Base-by-base conservation (phyloP, 768 basidiomycete species). In the Kwoniella dejecticola region DNA sequence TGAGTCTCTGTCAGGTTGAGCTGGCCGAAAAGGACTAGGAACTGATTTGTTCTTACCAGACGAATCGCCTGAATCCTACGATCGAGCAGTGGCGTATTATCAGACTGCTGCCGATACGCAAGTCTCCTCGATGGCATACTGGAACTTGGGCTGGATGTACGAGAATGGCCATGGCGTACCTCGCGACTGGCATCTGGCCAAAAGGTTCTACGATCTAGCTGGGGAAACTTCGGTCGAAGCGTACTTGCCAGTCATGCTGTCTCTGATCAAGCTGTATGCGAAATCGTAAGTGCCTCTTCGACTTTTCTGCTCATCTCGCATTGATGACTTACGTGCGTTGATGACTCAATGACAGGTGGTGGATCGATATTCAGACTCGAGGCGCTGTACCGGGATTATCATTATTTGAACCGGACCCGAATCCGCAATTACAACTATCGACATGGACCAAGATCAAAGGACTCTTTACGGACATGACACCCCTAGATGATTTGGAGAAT, bases 91-190 rank as follows among this genome's bases (percentile, higher is more conserved):
- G 0, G 86, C 88, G 26, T 97, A 90, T 75, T 99, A 99, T 72
- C 92, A 90, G 74, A 89, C 90, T 29, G 96, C 96, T 3, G 91
- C 90, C 1, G 91, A 93, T 66, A 94, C 91, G 1, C 90, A 94
- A 63, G 69, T 89, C 70, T 96, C 92, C 68, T 92, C 96, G 1
- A 82, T 98, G 65, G 93, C 96, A 1, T 91, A 96, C 87, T 97
- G 92, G 92, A 96, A 97, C 73, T 81, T 98, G 11, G 96, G 95
- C 1, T 97, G 91, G 90, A 98, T 98, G 96, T 98, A 97, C 77
- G 95, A 98, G 80, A 91, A 92, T 69, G 96, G 96, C 0, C 77
- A 90, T 21, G 96, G 96, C 2, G 90, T 98, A 0, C 86, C 89
- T 24, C 67, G 93, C 88, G 96, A 99, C 78, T 98, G 91, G 82